A percentile compares a stretch with the other conserved stretches of the same genome.
These are phyloP conservation scores for Casuarina glauca DNA, from an alignment of 306 rosid genomes.

Conservation along the genomic window DNA sequence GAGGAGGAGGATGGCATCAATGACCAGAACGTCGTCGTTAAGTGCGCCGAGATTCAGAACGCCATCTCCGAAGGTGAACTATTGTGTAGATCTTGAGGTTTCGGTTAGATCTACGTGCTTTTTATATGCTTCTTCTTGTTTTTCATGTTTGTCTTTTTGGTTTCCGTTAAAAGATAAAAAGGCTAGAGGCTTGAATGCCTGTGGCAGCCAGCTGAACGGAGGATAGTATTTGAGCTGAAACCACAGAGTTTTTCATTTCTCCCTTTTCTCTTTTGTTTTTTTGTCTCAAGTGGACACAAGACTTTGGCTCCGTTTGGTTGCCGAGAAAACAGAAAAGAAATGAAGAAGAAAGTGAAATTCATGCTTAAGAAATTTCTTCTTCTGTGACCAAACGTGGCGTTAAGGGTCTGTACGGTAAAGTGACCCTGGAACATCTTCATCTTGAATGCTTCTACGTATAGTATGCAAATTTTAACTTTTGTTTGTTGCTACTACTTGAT, in stretches of 20 bases:
- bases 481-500: background rate
- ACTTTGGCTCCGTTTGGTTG: constrained; percentile 7
- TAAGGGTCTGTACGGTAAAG: background rate
- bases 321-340: background rate
- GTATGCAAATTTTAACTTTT: background rate
- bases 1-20: constrained; percentile 77
- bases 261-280: background rate
- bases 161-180: background rate
- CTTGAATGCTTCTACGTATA: background rate
- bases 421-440: background rate
- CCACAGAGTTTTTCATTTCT: background rate
- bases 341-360: background rate
- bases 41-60: constrained; percentile 75
- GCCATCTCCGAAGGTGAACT: constrained; percentile 74
- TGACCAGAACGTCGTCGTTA: constrained; percentile 63
- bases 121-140: background rate
- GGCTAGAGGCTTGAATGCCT: background rate
- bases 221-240: no score
- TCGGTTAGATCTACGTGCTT: constrained; percentile 15
- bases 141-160: background rate
- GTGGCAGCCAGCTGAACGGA: background rate
- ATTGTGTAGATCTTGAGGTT: constrained; percentile 18
- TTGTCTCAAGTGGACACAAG: background rate
- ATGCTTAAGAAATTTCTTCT: background rate
- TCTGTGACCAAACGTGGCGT: background rate